Base-by-base conservation (phyloP, 1,139 yeast species). In the Candida frijolesensis region DNA sequence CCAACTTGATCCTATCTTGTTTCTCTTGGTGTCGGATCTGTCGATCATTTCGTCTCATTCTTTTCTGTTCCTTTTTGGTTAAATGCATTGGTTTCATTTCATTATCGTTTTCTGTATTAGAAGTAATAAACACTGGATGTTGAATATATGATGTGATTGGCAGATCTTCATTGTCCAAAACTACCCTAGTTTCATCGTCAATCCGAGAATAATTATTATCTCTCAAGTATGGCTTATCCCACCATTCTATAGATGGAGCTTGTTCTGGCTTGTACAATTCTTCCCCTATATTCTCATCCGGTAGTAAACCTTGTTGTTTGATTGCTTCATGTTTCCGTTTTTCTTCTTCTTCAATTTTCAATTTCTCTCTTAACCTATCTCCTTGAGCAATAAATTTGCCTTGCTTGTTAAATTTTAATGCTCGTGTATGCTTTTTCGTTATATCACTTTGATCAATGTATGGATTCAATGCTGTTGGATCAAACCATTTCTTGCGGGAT, bases 221-320 rank as follows among this genome's bases (percentile, higher is more conserved):
- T 41, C 65, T 65, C 10, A 80, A 57, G 46, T 67, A 77, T 9
- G 81, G 82, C 51, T 71, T 66, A 65, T 89, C 96, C 96, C 96
- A 89, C 96, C 96, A 89, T 64, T 89, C 96, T 2, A 83, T 69
- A 11, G 54, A 56, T 0, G 94, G 94, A 0, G 91, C 91, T 19
- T 51, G 61, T 1, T 61, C 66, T 0, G 72, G 71, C 49, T 68
- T 66, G 61, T 77, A 87, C 9, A 65, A 59, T 3, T 79, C 76
- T 58, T 87, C 95, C 1, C 82, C 85, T 0, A 78, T 54, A 2
- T 62, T 60, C 18, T 70, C 66, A 54, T 83, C 78, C 0, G 88
- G 77, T 2, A 75, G 63, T 3, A 83, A 61, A 0, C 87, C 87
- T 54, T 64, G 61, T 1, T 60, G 62, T 56, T 61, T 66, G n/a